These are phyloP conservation scores for Talaromyces pinophilus DNA, from an alignment of 2,329 filamentous ascomycete genomes.

Conservation along the genomic window DNA sequence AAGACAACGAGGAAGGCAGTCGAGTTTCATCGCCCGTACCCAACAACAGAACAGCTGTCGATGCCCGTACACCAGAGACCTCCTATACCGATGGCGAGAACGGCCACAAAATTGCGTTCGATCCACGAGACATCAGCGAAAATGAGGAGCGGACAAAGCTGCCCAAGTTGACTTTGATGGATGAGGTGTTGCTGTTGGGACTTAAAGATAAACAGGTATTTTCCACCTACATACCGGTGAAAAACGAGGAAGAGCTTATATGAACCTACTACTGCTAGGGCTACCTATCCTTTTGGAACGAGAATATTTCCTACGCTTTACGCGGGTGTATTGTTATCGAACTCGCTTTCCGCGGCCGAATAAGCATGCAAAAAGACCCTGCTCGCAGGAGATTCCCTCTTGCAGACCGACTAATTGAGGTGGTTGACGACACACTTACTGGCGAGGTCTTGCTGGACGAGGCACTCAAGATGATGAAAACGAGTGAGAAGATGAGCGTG, in stretches of 20 bases:
- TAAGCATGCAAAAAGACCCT: conserved; percentile 98
- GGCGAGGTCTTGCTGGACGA: conserved; percentile 97
- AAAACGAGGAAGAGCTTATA: neutral
- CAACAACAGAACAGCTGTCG: conserved; percentile 59
- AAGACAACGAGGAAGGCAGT: conserved; percentile 64
- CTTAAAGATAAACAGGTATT: conserved; percentile 96
- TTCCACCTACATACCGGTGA: neutral
- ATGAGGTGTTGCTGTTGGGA: conserved; percentile 91
- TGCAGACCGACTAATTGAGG: conserved; percentile 91
- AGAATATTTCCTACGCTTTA: conserved; percentile 98
- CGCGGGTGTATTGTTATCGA: conserved; percentile 98
- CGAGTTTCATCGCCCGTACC: conserved; percentile 67
- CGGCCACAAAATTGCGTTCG: conserved; percentile 97
- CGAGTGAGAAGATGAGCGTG: conserved; percentile 99
- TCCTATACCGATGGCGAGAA: conserved; percentile 86
- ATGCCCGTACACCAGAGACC: conserved; percentile 65
- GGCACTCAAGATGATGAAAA: conserved; percentile 99
- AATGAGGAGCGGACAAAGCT: conserved; percentile 95
- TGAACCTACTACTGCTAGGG: conserved; percentile 61
- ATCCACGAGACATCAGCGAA: conserved; percentile 95
- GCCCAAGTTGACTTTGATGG: conserved; percentile 97
- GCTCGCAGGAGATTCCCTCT: conserved; percentile 88
- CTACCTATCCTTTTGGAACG: conserved; percentile 99
- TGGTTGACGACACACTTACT: conserved; percentile 93
- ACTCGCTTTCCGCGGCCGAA: conserved; percentile 88